Base-by-base conservation (phyloP, 2,329 filamentous ascomycete genomes). In the Xylariaceae sp. region DNA sequence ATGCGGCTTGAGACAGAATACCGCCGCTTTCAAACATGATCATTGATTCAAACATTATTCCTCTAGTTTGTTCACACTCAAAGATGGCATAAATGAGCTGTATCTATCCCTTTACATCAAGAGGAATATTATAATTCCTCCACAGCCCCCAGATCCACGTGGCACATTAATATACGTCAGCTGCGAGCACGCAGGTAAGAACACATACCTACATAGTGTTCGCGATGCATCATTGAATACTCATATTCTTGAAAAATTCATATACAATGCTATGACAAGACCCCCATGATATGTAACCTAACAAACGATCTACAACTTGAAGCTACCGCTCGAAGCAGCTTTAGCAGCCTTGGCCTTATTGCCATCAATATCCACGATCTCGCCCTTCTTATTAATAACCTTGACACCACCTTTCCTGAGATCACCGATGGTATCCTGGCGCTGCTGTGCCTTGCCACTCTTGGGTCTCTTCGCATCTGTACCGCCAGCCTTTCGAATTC, bases 301-400 rank as follows among this genome's bases (percentile, higher is more conserved):
- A 43, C 5, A 11, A 10, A 9, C 19, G 4, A 31, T 22, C 57
- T 57, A 88, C 61, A 88, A 66, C 76, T 88, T 88, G 65, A 80
- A 86, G 53, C 73, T 78, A 53, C 80, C 78, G 53, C 82, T 82
- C 45, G 77, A 78, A 40, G 72, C 68, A n/a, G 72, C 67, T 66
- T 74, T 78, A 34, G 70, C 71, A 42, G 72, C 76, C 69, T 78
- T 78, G 41, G 87, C 80, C 74, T 89, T 87, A 65, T 88, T 90
- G 31, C 92, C 92, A 61, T 94, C 85, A 33, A 96, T 81, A 72
- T 95, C 88, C 16, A 87, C 86, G 49, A 96, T 75, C 70, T 92
- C 87, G 47, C 93, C 93, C 76, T 90, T 92, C 73, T 88, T 89
- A 57, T 91, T 92, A 73, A 97, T 94, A 54, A 97, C 82, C 78